Conservation (phyloP, 768 basidiomycete species). For the Roridomyces roridus region DNA sequence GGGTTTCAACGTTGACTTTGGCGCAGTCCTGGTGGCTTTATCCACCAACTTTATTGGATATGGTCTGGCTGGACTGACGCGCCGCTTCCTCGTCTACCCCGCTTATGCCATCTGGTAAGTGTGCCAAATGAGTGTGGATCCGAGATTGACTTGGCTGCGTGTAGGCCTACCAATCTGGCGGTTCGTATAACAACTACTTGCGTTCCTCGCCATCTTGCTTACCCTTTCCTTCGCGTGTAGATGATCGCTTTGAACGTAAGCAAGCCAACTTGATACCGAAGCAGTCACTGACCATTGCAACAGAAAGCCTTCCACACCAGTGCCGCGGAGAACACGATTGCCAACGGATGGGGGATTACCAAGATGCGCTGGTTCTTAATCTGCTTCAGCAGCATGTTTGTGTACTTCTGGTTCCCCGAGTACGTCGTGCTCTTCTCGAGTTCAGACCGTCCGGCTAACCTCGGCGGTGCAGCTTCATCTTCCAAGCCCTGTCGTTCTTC, state of each 20-base stretch:
- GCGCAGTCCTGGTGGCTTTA: constrained; percentile 40
- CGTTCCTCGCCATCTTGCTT: too few species aligned
- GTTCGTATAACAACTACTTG: not conserved
- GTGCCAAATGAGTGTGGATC: not conserved
- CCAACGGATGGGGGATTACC: constrained; percentile 28
- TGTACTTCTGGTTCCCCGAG: constrained; percentile 32
- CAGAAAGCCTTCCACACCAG: constrained; percentile 60
- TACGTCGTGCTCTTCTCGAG: constrained; percentile 5
- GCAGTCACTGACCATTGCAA: not conserved
- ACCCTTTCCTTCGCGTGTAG: not conserved
- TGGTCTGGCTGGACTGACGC: constrained; percentile 53
- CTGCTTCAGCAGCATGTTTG: constrained; percentile 39
- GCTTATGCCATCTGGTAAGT: constrained; percentile 61
- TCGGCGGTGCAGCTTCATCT: constrained; percentile 43
- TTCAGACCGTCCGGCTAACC: constrained; percentile 32
- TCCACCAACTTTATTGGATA: constrained; percentile 54
- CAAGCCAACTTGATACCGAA: not conserved
- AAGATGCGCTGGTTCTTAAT: constrained; percentile 47
- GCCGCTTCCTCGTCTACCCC: constrained; percentile 65
- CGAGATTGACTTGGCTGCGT: not conserved
- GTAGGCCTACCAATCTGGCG: constrained; percentile 48
- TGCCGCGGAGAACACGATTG: constrained; percentile 28
- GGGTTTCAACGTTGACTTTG: constrained; percentile 23
- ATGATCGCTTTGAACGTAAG: constrained; percentile 34
- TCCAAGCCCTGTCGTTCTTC: constrained; percentile 34